These are phyloP conservation scores for Ilyonectria mors-panacis DNA, from an alignment of 2,329 filamentous ascomycete genomes.

Conservation along the genomic window DNA sequence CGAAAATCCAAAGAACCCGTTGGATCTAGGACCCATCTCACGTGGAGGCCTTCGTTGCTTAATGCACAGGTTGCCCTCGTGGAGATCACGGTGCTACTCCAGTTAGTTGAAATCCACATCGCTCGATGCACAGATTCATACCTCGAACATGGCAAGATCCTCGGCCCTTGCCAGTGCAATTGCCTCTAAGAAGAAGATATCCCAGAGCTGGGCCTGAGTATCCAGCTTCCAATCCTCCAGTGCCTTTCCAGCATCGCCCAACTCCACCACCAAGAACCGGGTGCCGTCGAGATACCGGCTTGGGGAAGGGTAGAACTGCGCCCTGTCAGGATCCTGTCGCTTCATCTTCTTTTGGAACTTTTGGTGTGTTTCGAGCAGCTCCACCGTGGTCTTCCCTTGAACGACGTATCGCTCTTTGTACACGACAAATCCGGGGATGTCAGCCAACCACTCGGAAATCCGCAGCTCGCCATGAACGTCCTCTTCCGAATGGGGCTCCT, in stretches of 20 bases:
- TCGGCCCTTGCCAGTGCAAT: slow-evolving; percentile 74
- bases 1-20: slow-evolving; percentile 68
- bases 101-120: slow-evolving; percentile 25
- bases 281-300: slow-evolving; percentile 72
- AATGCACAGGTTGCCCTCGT: slow-evolving; percentile 76
- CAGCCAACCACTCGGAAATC: slow-evolving; percentile 75
- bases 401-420: slow-evolving; percentile 77
- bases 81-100: slow-evolving; percentile 73
- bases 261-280: slow-evolving; percentile 72
- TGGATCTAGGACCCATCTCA: slow-evolving; percentile 49
- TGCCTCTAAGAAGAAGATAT: slow-evolving; percentile 73
- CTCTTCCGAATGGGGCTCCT: slow-evolving; percentile 69
- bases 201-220: slow-evolving; percentile 70
- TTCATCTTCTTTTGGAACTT: slow-evolving; percentile 68
- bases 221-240: slow-evolving; percentile 71
- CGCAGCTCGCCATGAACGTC: slow-evolving; percentile 72
- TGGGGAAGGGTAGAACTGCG: slow-evolving; percentile 75
- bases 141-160: slow-evolving; percentile 72
- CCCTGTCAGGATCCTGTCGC: slow-evolving; percentile 67
- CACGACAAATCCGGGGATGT: slow-evolving; percentile 75
- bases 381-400: slow-evolving; percentile 67
- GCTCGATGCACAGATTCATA: slow-evolving; percentile 46
- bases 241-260: slow-evolving; percentile 74
- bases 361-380: slow-evolving; percentile 73
- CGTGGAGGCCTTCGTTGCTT: slow-evolving; percentile 57